A percentile compares a stretch with the other conserved stretches of the same genome.
These are phyloP conservation scores for Carpinus viminea DNA, from an alignment of 306 rosid genomes.

Conservation along the genomic window DNA sequence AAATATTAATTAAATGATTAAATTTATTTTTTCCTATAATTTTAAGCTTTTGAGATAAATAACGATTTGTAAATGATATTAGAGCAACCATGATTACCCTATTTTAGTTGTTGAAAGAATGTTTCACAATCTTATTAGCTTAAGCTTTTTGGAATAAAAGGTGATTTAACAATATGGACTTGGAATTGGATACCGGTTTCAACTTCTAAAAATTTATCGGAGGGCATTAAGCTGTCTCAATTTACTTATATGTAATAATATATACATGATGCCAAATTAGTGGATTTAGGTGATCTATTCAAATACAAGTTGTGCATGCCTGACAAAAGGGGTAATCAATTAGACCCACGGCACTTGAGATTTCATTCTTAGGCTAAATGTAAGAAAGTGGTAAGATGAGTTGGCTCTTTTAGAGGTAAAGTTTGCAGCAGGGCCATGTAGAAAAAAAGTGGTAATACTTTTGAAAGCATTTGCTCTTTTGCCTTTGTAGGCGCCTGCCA, in stretches of 20 bases:
- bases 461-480: slow-evolving; percentile 21
- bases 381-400: slow-evolving; percentile 21
- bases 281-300: neutral
- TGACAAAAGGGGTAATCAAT: neutral
- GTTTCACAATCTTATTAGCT: too few relatives aligned
- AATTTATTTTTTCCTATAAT: too few relatives aligned
- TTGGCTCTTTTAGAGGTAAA: slow-evolving; percentile 21
- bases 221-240: too few relatives aligned
- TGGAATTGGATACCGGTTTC: neutral
- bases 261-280: neutral
- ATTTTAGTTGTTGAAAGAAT: too few relatives aligned
- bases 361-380: slow-evolving; percentile 9
- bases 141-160: too few relatives aligned
- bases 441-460: slow-evolving; percentile 8
- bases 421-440: slow-evolving; percentile 9
- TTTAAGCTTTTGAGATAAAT: too few relatives aligned
- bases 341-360: slow-evolving; percentile 13
- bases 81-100: too few relatives aligned
- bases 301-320: slow-evolving; percentile 8
- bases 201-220: neutral
- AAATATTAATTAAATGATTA: too few relatives aligned
- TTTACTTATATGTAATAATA: too few relatives aligned
- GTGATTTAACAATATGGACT: neutral
- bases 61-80: too few relatives aligned
- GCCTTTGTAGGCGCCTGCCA: slow-evolving; percentile 36